Conservation (phyloP, 306 rosid species). For the Parietaria judaica region DNA sequence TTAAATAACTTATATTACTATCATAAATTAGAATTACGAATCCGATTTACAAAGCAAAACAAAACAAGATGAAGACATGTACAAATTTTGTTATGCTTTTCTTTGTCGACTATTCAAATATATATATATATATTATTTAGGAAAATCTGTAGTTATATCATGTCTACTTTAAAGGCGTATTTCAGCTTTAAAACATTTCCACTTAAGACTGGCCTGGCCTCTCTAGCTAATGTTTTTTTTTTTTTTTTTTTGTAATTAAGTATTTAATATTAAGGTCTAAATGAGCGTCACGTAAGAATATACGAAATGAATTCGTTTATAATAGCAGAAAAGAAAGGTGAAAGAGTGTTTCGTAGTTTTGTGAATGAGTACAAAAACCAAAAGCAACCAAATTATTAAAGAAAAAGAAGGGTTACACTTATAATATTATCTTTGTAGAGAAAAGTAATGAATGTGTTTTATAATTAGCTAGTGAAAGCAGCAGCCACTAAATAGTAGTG, state of each 20-base stretch:
- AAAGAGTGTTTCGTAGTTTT: too few species aligned
- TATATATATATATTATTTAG: too few species aligned
- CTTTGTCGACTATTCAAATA: too few species aligned
- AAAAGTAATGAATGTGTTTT: neutral
- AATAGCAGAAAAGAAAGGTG: too few species aligned
- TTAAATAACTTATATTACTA: neutral
- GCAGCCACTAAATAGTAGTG: conserved; percentile 30
- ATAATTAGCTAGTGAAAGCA: conserved; percentile 11
- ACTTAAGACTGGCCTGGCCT: neutral
- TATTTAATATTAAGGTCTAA: neutral
- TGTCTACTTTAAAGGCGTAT: neutral
- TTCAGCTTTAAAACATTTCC: neutral
- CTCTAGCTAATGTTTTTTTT: too few species aligned
- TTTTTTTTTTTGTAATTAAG: too few species aligned
- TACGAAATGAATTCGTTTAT: neutral
- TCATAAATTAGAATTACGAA: neutral
- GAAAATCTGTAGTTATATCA: too few species aligned
- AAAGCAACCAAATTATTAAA: neutral
- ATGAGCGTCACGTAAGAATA: neutral
- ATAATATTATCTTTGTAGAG: conserved; percentile 21
- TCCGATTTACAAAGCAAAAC: neutral
- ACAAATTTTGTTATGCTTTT: too few species aligned
- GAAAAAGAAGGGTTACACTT: conserved; percentile 20
- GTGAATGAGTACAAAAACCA: neutral
- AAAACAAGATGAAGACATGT: neutral